Conservation (phyloP, 345 rosid species). For the Jatropha curcas region DNA sequence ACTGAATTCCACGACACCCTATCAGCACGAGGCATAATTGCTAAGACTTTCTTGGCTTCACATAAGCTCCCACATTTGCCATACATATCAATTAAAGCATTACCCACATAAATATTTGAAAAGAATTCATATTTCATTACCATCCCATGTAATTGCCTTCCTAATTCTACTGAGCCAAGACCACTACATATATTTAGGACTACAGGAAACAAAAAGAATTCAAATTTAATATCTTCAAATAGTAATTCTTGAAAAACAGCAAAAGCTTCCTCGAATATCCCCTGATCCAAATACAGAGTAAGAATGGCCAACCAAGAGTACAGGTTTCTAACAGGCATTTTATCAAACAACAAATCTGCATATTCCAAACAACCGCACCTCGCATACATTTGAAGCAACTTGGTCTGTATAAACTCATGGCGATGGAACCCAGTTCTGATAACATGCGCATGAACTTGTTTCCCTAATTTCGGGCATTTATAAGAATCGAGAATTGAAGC, state of each 20-base stretch:
- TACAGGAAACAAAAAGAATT: conserved; percentile 26
- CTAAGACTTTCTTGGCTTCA: conserved; percentile 22
- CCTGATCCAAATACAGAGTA: conserved; percentile 11
- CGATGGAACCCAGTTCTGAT: conserved; percentile 22
- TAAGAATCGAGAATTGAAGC: conserved; percentile 58
- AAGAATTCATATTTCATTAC: conserved; percentile 20
- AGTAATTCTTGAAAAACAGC: conserved; percentile 15
- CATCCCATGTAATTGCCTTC: conserved; percentile 28
- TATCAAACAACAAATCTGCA: conserved; percentile 24
- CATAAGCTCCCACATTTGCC: conserved; percentile 32
- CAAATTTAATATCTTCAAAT: conserved; percentile 18
- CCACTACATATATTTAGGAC: conserved; percentile 23
- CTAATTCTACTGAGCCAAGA: conserved; percentile 18
- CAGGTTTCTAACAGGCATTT: conserved; percentile 24
- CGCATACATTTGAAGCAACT: conserved; percentile 26
- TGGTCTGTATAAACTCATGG: conserved; percentile 22
- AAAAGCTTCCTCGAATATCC: conserved; percentile 18
- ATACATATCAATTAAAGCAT: conserved; percentile 32
- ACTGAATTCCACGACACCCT: conserved; percentile 31
- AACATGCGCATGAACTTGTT: conserved; percentile 50
- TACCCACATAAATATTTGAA: conserved; percentile 27
- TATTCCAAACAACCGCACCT: conserved; percentile 12
- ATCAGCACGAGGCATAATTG: conserved; percentile 20
- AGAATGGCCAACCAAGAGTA: conserved; percentile 27
- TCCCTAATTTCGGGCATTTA: conserved; percentile 37